Percentiles rank a stretch among this genome's conserved stretches.
phyloP scores from a whole-genome alignment of 495 filamentous ascomycete genomes.

The Gamarada debralockiae region DNA sequence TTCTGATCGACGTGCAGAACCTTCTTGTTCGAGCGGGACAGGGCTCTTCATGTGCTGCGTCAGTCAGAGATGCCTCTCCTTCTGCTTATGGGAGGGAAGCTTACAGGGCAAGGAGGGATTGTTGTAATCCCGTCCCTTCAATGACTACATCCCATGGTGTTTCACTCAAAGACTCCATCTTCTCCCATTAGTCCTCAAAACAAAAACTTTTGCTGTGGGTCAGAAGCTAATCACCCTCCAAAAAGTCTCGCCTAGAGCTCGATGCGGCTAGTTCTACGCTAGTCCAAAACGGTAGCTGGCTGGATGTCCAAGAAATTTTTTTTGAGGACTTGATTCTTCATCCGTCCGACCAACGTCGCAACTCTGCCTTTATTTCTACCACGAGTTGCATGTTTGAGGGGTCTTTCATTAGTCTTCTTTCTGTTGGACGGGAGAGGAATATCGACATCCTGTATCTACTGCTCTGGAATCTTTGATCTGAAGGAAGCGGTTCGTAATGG shows the following conservation, averaged over 20 bases:
- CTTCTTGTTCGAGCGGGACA: conserved; percentile 88
- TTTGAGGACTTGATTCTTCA: conserved; percentile 29
- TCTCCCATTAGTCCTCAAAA: conserved; percentile 6
- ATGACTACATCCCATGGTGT: conserved; percentile 91
- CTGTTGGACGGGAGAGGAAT: conserved; percentile 66
- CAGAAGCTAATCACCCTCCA: no score
- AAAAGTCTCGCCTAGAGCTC: no score
- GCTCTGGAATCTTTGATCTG: conserved; percentile 60
- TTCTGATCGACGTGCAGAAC: conserved; percentile 88
- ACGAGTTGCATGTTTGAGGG: conserved; percentile 38
- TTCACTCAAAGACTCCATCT: conserved; percentile 76
- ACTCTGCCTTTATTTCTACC: conserved; percentile 32
- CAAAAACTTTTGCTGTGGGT: no score
- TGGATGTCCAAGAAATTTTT: neutral
- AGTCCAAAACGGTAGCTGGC: conserved; percentile 17
- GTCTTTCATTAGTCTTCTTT: conserved; percentile 70
- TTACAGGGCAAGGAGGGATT: conserved; percentile 93
- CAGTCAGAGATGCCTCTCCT: conserved; percentile 52
- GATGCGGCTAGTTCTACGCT: conserved; percentile 16
- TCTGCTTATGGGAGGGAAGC: no score
- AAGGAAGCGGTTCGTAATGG: conserved; percentile 32
- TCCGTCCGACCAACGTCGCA: conserved; percentile 48
- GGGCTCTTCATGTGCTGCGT: conserved; percentile 69
- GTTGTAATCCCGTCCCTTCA: conserved; percentile 80
- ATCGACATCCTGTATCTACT: conserved; percentile 87